Conservation (phyloP, 768 basidiomycete species). For the Melanogaster broomeanus region DNA sequence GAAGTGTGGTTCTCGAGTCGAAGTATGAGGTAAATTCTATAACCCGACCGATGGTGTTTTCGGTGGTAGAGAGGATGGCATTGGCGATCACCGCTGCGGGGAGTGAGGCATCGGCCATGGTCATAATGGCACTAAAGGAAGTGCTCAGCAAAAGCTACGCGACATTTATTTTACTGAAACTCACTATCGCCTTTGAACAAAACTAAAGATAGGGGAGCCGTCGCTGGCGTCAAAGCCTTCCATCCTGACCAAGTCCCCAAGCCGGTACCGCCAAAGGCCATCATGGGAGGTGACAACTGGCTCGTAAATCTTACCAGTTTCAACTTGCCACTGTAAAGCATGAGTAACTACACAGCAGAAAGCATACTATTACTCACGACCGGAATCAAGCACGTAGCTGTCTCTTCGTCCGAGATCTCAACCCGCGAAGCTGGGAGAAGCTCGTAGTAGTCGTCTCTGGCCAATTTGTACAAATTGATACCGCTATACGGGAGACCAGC, state of each 20-base stretch:
- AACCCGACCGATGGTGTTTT: not conserved
- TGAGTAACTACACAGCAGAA: not conserved
- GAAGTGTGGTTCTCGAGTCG: not conserved
- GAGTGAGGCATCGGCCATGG: not conserved
- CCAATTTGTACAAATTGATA: not conserved
- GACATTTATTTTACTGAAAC: not conserved
- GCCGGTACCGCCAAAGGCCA: conserved; percentile 6
- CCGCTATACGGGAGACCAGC: not conserved
- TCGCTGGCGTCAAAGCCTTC: not conserved
- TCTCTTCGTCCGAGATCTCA: not conserved
- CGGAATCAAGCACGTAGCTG: not conserved
- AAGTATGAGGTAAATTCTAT: not conserved
- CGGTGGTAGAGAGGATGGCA: not conserved
- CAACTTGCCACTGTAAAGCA: conserved; percentile 1
- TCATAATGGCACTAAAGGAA: not conserved
- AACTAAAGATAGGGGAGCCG: conserved; percentile 3
- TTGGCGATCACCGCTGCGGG: not conserved
- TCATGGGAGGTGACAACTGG: conserved; percentile 1
- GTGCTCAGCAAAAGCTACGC: not conserved
- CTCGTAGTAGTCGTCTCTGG: not conserved
- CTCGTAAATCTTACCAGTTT: conserved; percentile 4
- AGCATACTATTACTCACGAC: not conserved
- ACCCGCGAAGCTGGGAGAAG: not conserved
- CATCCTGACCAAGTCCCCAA: conserved; percentile 1
- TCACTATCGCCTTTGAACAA: conserved; percentile 4